Evolutionary conservation across 805 yeast genomes (phyloP).

Genomic region (Wickerhamiella galacta): DNA sequence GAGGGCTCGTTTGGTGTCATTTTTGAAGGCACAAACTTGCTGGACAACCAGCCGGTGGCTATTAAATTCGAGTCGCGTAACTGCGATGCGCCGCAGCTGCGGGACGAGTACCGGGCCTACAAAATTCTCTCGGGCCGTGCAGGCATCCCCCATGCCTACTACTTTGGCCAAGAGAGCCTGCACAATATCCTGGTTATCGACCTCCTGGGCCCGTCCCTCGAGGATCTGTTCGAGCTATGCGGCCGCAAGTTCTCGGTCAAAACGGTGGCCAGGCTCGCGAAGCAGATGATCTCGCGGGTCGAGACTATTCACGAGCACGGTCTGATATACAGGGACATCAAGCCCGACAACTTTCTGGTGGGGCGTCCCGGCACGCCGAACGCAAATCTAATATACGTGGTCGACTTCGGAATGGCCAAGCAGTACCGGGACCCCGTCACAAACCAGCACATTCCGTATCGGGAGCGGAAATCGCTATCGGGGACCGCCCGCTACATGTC

Average conservation of each 20-base stretch:
- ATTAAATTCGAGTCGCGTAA: slow-evolving; percentile 91
- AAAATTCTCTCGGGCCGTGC: slow-evolving; percentile 62
- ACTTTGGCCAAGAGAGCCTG: slow-evolving; percentile 95
- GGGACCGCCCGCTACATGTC: slow-evolving; percentile 99
- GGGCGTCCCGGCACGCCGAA: slow-evolving; percentile 76
- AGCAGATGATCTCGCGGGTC: slow-evolving; percentile 81
- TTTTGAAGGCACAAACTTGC: slow-evolving; percentile 85
- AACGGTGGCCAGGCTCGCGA: slow-evolving; percentile 85
- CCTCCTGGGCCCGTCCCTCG: slow-evolving; percentile 85
- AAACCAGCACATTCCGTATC: slow-evolving; percentile 86
- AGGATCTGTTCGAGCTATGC: slow-evolving; percentile 97
- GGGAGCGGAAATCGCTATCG: slow-evolving; percentile 87
- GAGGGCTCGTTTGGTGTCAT: slow-evolving; percentile 98
- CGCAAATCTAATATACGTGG: slow-evolving; percentile 73
- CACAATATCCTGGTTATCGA: slow-evolving; percentile 92
- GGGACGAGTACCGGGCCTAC: slow-evolving; percentile 95
- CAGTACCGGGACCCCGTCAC: slow-evolving; percentile 94
- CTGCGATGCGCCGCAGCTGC: slow-evolving; percentile 90
- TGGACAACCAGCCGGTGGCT: slow-evolving; percentile 86
- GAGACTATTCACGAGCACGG: slow-evolving; percentile 79
- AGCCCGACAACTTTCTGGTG: slow-evolving; percentile 90
- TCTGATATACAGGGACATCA: slow-evolving; percentile 87
- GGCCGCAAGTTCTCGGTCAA: slow-evolving; percentile 75
- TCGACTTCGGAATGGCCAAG: slow-evolving; percentile 98
- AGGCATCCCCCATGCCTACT: slow-evolving; percentile 94